Evolutionary conservation across 2,329 filamentous ascomycete species (phyloP).

Genomic region (Mycosphaerella sp.): DNA sequence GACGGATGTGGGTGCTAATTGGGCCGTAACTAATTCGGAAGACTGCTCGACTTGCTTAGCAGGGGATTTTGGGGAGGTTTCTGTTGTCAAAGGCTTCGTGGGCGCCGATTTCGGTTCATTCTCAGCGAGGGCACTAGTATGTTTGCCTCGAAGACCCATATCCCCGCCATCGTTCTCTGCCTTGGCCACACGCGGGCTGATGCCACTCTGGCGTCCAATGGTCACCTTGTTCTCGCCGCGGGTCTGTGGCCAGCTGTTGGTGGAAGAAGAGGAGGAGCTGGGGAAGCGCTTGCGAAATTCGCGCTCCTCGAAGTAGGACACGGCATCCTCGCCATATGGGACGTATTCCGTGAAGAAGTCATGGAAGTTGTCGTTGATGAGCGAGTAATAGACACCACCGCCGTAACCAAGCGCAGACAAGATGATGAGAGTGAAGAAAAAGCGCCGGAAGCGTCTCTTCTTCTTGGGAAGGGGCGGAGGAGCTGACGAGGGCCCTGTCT

Average conservation of each 20-base stretch:
- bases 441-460: constrained; percentile 67
- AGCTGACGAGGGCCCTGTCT: constrained; percentile 40
- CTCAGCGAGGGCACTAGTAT: constrained; percentile 54
- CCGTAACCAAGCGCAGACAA: constrained; percentile 73
- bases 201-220: constrained; percentile 78
- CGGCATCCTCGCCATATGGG: constrained; percentile 87
- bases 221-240: constrained; percentile 63
- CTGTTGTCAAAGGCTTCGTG: constrained; percentile 25
- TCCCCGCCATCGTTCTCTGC: constrained; percentile 45
- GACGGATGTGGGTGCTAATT: constrained; percentile 41
- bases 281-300: constrained; percentile 87
- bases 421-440: constrained; percentile 69
- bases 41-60: constrained; percentile 22
- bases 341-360: constrained; percentile 98
- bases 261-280: constrained; percentile 38
- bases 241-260: constrained; percentile 43
- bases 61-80: constrained; percentile 13
- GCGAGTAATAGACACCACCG: constrained; percentile 85
- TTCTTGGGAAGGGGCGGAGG: constrained; percentile 48
- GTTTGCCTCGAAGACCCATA: constrained; percentile 46
- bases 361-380: constrained; percentile 95
- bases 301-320: constrained; percentile 90
- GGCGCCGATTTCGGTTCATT: constrained; percentile 43
- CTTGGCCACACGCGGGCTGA: constrained; percentile 71
- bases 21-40: constrained; percentile 20